Evolutionary conservation across 75 land plant genomes (phyloP).

Genomic region (Selaginella tamariscina): DNA sequence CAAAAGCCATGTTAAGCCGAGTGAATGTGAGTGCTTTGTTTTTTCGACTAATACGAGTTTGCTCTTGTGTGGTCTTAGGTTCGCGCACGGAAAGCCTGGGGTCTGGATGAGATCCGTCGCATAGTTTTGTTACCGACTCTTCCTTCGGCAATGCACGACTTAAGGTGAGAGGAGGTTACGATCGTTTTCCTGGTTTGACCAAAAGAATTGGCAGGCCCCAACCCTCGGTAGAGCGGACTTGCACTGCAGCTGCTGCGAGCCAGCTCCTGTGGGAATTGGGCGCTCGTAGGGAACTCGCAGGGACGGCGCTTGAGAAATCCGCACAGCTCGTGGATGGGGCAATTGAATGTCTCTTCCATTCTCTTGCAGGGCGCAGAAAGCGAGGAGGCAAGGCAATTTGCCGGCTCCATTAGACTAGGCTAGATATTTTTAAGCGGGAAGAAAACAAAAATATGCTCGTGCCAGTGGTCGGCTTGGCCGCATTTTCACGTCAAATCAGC

Average conservation of each 20-base stretch:
- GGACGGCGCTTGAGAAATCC: constrained; percentile 37
- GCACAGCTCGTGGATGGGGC: constrained; percentile 52
- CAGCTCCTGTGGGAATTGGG: constrained; percentile 56
- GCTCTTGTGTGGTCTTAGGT: constrained; percentile 29
- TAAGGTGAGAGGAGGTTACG: constrained; percentile 35
- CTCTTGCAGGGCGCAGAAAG: constrained; percentile 47
- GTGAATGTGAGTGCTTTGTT: constrained; percentile 46
- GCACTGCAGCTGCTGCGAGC: constrained; percentile 82
- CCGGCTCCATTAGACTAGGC: constrained; percentile 15
- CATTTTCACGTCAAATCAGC: not conserved
- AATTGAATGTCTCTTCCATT: constrained; percentile 44
- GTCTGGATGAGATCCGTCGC: constrained; percentile 40
- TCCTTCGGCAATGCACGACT: constrained; percentile 68
- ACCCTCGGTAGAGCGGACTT: constrained; percentile 83
- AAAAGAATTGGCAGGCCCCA: constrained; percentile 52
- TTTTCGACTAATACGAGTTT: not conserved
- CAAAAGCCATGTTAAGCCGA: constrained; percentile 80
- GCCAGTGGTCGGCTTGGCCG: not conserved
- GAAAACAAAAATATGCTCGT: not conserved
- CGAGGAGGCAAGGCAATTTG: constrained; percentile 52
- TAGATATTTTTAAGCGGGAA: not conserved
- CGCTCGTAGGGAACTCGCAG: constrained; percentile 23
- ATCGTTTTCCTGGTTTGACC: not conserved
- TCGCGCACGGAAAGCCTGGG: constrained; percentile 42
- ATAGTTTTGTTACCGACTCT: constrained; percentile 37